Percentiles rank a stretch among this genome's conserved stretches.
Conservation (phyloP, 1,284 basidiomycete species). For the Marasmius fiardii region DNA sequence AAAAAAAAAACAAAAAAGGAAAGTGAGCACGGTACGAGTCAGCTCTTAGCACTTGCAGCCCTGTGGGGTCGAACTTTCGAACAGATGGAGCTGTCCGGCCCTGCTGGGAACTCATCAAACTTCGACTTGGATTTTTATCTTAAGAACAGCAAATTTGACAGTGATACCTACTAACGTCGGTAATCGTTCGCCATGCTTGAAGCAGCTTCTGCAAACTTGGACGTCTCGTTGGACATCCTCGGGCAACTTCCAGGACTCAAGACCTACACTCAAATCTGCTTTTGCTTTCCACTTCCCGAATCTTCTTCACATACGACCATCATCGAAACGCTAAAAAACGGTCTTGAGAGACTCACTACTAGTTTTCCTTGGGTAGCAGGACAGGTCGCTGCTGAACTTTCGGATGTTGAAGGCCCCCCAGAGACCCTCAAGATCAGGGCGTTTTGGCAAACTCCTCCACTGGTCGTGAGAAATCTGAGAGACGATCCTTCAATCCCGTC, state of each 20-base stretch:
- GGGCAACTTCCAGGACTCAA: constrained; percentile 21
- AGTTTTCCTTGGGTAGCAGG: constrained; percentile 26
- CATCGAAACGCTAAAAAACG: constrained; percentile 16
- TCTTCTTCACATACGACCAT: constrained; percentile 11
- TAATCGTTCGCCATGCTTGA: neutral
- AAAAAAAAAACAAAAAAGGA: too few relatives aligned
- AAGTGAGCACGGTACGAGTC: too few relatives aligned
- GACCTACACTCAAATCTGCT: constrained; percentile 24
- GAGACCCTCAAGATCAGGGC: constrained; percentile 18
- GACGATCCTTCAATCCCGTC: constrained; percentile 17
- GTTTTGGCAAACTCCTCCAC: constrained; percentile 17
- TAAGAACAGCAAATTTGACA: too few relatives aligned
- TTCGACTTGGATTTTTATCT: too few relatives aligned
- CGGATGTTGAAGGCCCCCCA: neutral
- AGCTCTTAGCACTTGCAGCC: too few relatives aligned
- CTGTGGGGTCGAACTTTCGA: too few relatives aligned
- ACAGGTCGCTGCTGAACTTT: constrained; percentile 20
- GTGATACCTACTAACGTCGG: too few relatives aligned
- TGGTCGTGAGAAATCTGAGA: constrained; percentile 22
- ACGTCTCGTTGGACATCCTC: constrained; percentile 20
- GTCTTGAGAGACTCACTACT: constrained; percentile 20
- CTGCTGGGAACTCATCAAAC: too few relatives aligned
- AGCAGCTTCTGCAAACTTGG: neutral
- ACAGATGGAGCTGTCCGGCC: too few relatives aligned
- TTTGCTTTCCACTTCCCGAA: constrained; percentile 17